phyloP scores from a whole-genome alignment of 352 stramenopile species.

The Globisporangium paddicum region DNA sequence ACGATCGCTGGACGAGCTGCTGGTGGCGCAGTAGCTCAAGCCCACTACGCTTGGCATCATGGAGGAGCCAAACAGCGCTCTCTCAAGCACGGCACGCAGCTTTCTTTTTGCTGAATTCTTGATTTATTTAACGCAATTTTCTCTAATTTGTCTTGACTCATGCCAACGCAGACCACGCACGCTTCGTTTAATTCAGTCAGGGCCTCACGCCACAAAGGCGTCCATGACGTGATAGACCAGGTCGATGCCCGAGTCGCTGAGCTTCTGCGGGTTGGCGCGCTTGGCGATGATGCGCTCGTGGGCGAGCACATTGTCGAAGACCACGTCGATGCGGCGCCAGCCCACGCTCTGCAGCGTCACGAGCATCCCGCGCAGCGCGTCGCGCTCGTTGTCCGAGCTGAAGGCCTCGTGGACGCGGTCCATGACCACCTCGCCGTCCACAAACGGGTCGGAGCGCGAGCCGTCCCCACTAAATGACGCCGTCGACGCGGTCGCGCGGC shows the following conservation, averaged over 20 bases:
- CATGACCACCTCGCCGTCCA: constrained; percentile 49
- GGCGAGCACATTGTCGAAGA: constrained; percentile 63
- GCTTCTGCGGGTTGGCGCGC: constrained; percentile 49
- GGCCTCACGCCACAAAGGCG: constrained; percentile 48
- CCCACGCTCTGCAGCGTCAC: constrained; percentile 67
- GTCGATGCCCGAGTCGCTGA: constrained; percentile 56
- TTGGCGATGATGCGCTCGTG: constrained; percentile 84
- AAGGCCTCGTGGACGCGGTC: constrained; percentile 68
- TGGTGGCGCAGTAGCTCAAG: too few relatives aligned
- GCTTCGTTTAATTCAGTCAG: too few relatives aligned
- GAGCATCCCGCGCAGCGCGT: constrained; percentile 71
- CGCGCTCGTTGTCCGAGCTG: constrained; percentile 46
- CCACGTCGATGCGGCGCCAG: constrained; percentile 66
- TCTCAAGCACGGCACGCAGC: too few relatives aligned
- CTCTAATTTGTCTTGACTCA: background rate
- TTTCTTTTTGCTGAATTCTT: too few relatives aligned
- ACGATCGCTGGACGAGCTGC: too few relatives aligned
- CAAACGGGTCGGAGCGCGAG: constrained; percentile 44
- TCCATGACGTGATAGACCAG: constrained; percentile 76
- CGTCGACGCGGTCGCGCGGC: constrained; percentile 3
- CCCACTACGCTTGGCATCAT: too few relatives aligned
- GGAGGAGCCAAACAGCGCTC: too few relatives aligned
- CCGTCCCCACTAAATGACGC: constrained; percentile 14
- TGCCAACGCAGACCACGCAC: background rate
- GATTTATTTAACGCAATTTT: too few relatives aligned